Conservation (phyloP, 257 asterid species). For the Buddleja alternifolia region DNA sequence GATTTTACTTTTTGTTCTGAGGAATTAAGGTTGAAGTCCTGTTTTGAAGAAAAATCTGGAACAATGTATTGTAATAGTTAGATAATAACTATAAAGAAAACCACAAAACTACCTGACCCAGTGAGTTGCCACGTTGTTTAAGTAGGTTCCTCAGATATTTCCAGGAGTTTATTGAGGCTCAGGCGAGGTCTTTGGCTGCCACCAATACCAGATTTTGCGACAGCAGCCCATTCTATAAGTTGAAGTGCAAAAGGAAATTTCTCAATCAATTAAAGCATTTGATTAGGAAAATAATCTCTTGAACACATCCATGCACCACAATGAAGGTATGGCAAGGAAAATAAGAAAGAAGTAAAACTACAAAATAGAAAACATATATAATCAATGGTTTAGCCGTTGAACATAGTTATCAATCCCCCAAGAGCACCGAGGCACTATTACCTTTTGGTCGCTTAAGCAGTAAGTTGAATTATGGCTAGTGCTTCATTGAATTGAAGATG, state of each 20-base stretch:
- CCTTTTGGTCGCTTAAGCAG: background rate
- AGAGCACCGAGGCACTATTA: background rate
- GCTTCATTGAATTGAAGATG: background rate
- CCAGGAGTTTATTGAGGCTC: background rate
- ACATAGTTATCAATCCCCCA: background rate
- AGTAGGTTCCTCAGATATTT: slow-evolving; percentile 3
- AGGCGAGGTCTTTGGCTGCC: background rate
- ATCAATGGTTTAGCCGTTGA: background rate
- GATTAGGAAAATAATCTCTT: background rate
- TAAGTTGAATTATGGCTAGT: background rate
- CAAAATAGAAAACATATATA: slow-evolving; percentile 11
- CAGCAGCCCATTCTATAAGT: background rate
- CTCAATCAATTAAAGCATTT: slow-evolving; percentile 13
- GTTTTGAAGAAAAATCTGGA: no score
- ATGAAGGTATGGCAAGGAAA: background rate
- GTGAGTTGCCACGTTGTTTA: slow-evolving; percentile 18
- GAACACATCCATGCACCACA: background rate
- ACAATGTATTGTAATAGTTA: no score
- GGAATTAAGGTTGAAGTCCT: background rate
- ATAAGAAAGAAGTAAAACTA: background rate
- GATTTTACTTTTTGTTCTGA: background rate
- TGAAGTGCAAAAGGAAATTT: background rate
- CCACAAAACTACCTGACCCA: background rate
- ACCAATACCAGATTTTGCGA: background rate
- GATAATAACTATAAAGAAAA: background rate